phyloP scores from a whole-genome alignment of 202 grass and related monocot species.

The Saccharum hybrid region DNA sequence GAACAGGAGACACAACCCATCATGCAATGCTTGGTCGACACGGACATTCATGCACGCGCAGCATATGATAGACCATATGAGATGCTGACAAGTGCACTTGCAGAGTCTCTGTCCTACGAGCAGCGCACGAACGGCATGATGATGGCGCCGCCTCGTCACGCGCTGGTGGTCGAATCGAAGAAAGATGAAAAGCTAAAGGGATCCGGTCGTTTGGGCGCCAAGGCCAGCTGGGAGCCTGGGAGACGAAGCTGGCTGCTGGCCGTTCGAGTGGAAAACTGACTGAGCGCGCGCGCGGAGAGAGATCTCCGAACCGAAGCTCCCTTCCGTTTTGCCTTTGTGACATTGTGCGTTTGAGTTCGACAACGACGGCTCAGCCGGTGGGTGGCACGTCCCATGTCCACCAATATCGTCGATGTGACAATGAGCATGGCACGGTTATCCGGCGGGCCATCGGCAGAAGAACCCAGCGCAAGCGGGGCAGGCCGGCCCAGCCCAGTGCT shows the following conservation, averaged over 20 bases:
- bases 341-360: neutral
- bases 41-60: neutral
- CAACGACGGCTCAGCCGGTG: constrained; percentile 13
- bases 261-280: neutral
- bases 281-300: neutral
- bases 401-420: neutral
- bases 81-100: neutral
- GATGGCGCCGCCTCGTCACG: constrained; percentile 27
- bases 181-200: constrained; percentile 41
- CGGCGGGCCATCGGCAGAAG: neutral
- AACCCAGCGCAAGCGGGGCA: neutral
- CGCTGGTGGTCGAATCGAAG: constrained; percentile 7
- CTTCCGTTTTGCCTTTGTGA: neutral
- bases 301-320: neutral
- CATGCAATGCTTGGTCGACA: neutral
- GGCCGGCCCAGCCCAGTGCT: neutral
- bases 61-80: neutral
- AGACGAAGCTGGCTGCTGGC: neutral
- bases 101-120: too few species aligned
- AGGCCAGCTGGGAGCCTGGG: too few species aligned
- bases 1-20: constrained; percentile 6
- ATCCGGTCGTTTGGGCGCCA: neutral
- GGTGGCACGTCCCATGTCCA: neutral
- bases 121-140: too few species aligned
- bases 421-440: neutral